These are phyloP conservation scores for Parathielavia appendiculata DNA, from an alignment of 495 filamentous ascomycete species.

Conservation along the genomic window DNA sequence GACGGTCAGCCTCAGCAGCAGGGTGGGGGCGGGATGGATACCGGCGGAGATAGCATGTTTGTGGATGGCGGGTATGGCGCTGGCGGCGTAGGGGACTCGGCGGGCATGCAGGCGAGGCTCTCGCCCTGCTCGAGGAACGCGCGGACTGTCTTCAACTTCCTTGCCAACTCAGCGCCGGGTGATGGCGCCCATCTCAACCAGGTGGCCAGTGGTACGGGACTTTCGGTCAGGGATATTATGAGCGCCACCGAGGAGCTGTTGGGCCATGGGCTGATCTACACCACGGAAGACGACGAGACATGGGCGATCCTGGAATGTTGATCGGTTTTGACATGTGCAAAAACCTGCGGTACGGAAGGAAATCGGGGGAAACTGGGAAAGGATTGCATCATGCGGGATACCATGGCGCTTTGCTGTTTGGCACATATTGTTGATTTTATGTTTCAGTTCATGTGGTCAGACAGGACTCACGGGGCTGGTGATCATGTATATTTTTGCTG, in stretches of 20 bases:
- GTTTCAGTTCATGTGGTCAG: conserved; percentile 2
- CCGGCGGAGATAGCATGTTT: conserved; percentile 49
- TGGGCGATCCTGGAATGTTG: conserved; percentile 66
- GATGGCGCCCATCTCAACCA: conserved; percentile 76
- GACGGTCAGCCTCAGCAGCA: conserved; percentile 25
- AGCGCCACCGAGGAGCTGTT: conserved; percentile 75
- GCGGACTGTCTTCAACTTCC: conserved; percentile 59
- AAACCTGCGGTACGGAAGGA: not conserved
- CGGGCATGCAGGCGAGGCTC: conserved; percentile 30
- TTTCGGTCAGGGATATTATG: conserved; percentile 63
- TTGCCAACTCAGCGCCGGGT: conserved; percentile 56
- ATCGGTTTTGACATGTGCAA: not conserved
- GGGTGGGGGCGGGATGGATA: conserved; percentile 32
- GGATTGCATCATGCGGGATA: conserved; percentile 6
- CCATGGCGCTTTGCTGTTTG: conserved; percentile 2
- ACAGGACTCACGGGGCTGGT: conserved; percentile 2
- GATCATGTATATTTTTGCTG: not conserved
- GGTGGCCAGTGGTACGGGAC: conserved; percentile 57
- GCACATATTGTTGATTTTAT: not conserved
- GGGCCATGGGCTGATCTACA: conserved; percentile 68
- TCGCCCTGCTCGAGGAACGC: conserved; percentile 51
- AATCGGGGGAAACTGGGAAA: not conserved
- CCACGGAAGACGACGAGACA: conserved; percentile 83
- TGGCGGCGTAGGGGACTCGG: conserved; percentile 27
- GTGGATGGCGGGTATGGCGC: conserved; percentile 44